Conservation (phyloP, 306 rosid genomes). For the Elaeagnus macrophylla region DNA sequence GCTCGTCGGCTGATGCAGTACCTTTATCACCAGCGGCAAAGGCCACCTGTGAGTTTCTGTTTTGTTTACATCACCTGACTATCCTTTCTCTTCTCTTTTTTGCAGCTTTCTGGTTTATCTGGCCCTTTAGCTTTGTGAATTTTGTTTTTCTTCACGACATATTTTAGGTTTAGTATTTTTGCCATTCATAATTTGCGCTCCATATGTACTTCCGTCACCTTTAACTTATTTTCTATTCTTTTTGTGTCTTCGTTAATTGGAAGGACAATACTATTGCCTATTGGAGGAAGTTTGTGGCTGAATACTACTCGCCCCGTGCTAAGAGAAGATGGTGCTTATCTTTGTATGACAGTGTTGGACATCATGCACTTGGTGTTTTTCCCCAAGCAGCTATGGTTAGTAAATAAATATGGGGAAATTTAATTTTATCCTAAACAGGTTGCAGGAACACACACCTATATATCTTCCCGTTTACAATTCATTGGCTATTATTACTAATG, state of each 20-base stretch:
- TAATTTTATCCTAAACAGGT: too few species aligned
- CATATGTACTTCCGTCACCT: neutral
- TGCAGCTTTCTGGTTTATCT: neutral
- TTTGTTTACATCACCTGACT: slow-evolving; percentile 4
- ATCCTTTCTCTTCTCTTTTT: neutral
- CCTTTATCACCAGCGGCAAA: slow-evolving; percentile 84
- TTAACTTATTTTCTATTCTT: slow-evolving; percentile 6
- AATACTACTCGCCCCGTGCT: slow-evolving; percentile 92
- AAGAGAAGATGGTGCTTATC: slow-evolving; percentile 97
- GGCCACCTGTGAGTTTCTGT: slow-evolving; percentile 56
- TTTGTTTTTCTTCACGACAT: too few species aligned
- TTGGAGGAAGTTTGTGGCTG: slow-evolving; percentile 96
- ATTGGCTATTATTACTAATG: neutral
- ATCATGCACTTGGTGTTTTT: slow-evolving; percentile 85
- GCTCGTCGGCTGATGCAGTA: slow-evolving; percentile 95
- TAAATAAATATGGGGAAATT: slow-evolving; percentile 1
- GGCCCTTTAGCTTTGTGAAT: neutral
- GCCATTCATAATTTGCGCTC: too few species aligned
- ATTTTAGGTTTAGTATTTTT: too few species aligned
- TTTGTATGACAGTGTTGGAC: slow-evolving; percentile 72
- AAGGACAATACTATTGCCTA: slow-evolving; percentile 93
- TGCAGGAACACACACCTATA: neutral
- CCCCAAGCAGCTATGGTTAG: slow-evolving; percentile 91
- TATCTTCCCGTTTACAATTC: neutral
- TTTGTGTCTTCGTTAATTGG: slow-evolving; percentile 7